phyloP scores from a whole-genome alignment of 495 filamentous ascomycete genomes.

The Penicillium daleae region DNA sequence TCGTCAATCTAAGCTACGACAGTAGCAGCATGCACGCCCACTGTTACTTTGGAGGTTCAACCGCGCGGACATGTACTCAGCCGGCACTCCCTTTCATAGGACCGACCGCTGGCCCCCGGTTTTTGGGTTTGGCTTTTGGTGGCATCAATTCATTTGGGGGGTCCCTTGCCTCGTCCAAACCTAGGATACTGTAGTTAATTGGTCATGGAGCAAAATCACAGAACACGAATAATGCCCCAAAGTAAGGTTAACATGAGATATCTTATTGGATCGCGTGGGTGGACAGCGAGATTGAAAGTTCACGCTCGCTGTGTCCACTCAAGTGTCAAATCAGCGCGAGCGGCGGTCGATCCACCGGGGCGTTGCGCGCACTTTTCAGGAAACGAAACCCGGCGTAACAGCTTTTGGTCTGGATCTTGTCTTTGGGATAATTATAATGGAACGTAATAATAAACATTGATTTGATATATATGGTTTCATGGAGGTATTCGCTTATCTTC shows the following conservation, averaged over 20 bases:
- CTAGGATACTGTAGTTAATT: neutral
- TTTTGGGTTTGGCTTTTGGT: constrained; percentile 9
- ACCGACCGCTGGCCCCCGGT: neutral
- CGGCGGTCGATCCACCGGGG: constrained; percentile 27
- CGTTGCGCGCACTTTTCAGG: constrained; percentile 22
- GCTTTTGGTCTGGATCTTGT: constrained; percentile 10
- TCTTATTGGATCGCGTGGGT: constrained; percentile 15
- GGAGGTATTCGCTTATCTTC: neutral
- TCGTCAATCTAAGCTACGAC: constrained; percentile 4
- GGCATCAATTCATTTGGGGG: constrained; percentile 11
- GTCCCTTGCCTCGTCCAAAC: constrained; percentile 4
- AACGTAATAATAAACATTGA: neutral
- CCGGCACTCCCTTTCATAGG: neutral
- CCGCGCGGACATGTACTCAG: neutral
- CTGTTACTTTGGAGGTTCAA: neutral
- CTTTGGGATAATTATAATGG: neutral
- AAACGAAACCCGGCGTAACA: constrained; percentile 27
- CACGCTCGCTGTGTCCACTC: constrained; percentile 16
- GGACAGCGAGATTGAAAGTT: constrained; percentile 17
- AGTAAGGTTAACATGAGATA: neutral
- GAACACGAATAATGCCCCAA: neutral
- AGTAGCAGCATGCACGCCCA: neutral
- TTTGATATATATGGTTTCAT: neutral
- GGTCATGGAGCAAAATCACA: neutral
- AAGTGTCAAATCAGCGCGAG: constrained; percentile 28